phyloP scores from a whole-genome alignment of 2,329 filamentous ascomycete species.

The Ophiocordyceps camponoti-saundersi region DNA sequence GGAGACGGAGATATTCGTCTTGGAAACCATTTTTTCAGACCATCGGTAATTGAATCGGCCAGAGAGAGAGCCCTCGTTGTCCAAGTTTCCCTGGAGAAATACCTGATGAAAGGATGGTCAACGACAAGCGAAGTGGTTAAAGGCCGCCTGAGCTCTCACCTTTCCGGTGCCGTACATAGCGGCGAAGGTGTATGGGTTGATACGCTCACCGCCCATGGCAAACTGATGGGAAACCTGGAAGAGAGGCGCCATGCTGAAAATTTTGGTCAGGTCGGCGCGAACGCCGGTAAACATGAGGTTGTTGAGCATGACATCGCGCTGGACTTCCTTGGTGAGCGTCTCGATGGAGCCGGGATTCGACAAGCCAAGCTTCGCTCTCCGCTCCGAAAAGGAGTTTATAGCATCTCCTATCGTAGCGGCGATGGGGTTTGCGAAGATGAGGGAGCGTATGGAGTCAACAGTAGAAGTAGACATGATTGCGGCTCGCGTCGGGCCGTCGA shows the following conservation, averaged over 20 bases:
- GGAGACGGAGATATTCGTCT: slow-evolving; percentile 74
- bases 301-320: slow-evolving; percentile 89
- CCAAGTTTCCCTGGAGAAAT: slow-evolving; percentile 88
- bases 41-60: slow-evolving; percentile 90
- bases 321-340: slow-evolving; percentile 75
- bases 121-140: not conserved
- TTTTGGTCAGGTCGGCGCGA: slow-evolving; percentile 90
- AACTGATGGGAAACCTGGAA: slow-evolving; percentile 98
- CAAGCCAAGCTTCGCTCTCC: slow-evolving; percentile 74
- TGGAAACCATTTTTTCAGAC: slow-evolving; percentile 64
- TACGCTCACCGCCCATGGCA: slow-evolving; percentile 70
- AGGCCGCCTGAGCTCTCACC: slow-evolving; percentile 29
- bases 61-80: slow-evolving; percentile 77
- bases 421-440: slow-evolving; percentile 60
- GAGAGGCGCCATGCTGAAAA: slow-evolving; percentile 80
- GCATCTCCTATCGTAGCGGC: slow-evolving; percentile 54
- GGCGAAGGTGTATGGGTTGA: slow-evolving; percentile 90
- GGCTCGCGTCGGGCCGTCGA: slow-evolving; percentile 9
- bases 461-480: slow-evolving; percentile 30
- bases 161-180: slow-evolving; percentile 86
- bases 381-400: slow-evolving; percentile 66
- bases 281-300: slow-evolving; percentile 95
- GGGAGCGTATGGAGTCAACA: slow-evolving; percentile 37
- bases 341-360: slow-evolving; percentile 88
- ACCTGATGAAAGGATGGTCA: slow-evolving; percentile 34